A percentile compares a stretch with the other conserved stretches of the same genome.
These are phyloP conservation scores for Penicillium cataractarum DNA, from an alignment of 495 filamentous ascomycete genomes.

Conservation along the genomic window DNA sequence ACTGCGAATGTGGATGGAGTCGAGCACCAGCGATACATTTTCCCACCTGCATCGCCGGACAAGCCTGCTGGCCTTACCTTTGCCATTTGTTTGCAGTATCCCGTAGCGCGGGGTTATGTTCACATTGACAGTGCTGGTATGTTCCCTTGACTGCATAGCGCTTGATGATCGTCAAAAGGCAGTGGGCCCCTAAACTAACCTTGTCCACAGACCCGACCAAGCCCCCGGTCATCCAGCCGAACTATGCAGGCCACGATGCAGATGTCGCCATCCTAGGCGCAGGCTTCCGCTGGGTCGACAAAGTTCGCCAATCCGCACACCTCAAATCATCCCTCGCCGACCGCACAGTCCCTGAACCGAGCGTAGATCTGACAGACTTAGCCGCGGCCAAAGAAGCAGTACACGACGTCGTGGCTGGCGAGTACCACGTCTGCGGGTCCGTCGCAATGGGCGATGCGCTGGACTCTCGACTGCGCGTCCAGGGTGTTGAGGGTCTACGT, in stretches of 20 bases:
- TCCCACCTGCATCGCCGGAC: slow-evolving; percentile 11
- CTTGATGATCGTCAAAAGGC: background rate
- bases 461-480: slow-evolving; percentile 48
- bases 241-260: slow-evolving; percentile 38
- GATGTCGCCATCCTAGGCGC: slow-evolving; percentile 43
- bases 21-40: slow-evolving; percentile 25
- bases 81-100: slow-evolving; percentile 32
- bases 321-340: slow-evolving; percentile 23
- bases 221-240: slow-evolving; percentile 29
- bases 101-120: slow-evolving; percentile 57
- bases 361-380: slow-evolving; percentile 26
- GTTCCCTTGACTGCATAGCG: background rate
- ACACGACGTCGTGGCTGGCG: slow-evolving; percentile 19
- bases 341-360: slow-evolving; percentile 23
- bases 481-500: slow-evolving; percentile 51
- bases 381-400: slow-evolving; percentile 22
- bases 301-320: slow-evolving; percentile 19
- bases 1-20: slow-evolving; percentile 21
- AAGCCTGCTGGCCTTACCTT: slow-evolving; percentile 24
- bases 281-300: slow-evolving; percentile 29
- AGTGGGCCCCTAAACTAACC: background rate
- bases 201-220: slow-evolving; percentile 22
- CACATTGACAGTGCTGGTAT: slow-evolving; percentile 49
- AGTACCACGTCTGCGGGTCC: slow-evolving; percentile 47
- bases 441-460: slow-evolving; percentile 61